phyloP scores from a whole-genome alignment of 129 eudicot genomes.

The Chrysanthemum makinoi region DNA sequence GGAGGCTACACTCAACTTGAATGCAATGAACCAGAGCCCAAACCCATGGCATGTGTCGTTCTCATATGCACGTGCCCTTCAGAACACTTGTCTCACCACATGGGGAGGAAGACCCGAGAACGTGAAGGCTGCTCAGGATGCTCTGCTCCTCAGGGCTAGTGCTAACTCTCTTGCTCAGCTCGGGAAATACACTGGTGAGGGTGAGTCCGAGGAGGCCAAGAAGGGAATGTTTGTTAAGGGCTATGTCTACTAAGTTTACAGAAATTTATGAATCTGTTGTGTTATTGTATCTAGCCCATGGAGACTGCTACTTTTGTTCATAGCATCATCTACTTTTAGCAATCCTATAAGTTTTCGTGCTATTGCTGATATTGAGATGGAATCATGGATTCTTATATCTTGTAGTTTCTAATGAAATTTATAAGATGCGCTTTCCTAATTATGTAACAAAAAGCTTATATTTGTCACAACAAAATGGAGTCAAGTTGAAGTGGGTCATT shows the following conservation, averaged over 20 bases:
- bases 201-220: constrained; percentile 77
- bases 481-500: neutral
- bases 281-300: constrained; percentile 28
- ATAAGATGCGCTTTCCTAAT: constrained; percentile 21
- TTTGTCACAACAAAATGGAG: neutral
- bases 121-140: constrained; percentile 80
- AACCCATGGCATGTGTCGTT: constrained; percentile 95
- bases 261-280: constrained; percentile 28
- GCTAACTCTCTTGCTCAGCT: constrained; percentile 88
- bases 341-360: constrained; percentile 34
- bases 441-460: neutral
- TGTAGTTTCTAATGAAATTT: constrained; percentile 32
- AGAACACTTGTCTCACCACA: constrained; percentile 86
- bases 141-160: constrained; percentile 62
- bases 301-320: constrained; percentile 42
- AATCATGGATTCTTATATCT: constrained; percentile 35
- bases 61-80: constrained; percentile 84
- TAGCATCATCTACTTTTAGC: constrained; percentile 38
- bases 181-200: constrained; percentile 75
- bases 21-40: constrained; percentile 84
- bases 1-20: constrained; percentile 80
- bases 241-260: constrained; percentile 53
- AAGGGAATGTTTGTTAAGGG: constrained; percentile 73
- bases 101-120: constrained; percentile 89
- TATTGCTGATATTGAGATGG: constrained; percentile 36